Conservation (phyloP, 75 land plant genomes). For the Sequoia sempervirens region DNA sequence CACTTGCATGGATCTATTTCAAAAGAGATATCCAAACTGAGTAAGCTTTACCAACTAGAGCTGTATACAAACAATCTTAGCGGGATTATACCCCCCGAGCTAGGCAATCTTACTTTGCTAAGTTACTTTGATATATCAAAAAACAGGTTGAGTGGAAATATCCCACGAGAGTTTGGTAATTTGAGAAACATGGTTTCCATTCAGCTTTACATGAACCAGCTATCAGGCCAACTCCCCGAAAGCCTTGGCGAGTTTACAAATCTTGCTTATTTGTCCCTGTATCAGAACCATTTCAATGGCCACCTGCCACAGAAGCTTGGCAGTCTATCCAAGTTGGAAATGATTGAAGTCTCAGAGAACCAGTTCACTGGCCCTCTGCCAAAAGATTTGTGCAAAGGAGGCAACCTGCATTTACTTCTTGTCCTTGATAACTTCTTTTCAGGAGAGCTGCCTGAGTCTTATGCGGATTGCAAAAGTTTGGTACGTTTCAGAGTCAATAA, state of each 20-base stretch:
- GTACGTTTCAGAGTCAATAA: constrained; percentile 52
- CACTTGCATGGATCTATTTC: constrained; percentile 51
- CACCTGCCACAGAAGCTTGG: constrained; percentile 59
- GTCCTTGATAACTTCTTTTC: constrained; percentile 45
- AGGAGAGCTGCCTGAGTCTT: constrained; percentile 47
- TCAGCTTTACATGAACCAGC: constrained; percentile 47
- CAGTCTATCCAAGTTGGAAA: constrained; percentile 29
- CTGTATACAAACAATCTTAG: constrained; percentile 48
- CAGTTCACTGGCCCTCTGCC: constrained; percentile 51
- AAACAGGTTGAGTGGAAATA: constrained; percentile 42
- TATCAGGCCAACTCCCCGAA: constrained; percentile 43
- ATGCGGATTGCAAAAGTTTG: constrained; percentile 37
- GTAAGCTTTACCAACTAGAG: constrained; percentile 46
- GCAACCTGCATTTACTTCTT: constrained; percentile 50
- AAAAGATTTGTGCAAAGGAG: constrained; percentile 43
- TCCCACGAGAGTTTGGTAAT: constrained; percentile 47
- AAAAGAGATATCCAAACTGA: constrained; percentile 42
- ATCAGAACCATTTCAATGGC: constrained; percentile 59
- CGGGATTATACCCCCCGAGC: constrained; percentile 64
- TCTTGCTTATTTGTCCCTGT: constrained; percentile 31
- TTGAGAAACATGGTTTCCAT: constrained; percentile 29
- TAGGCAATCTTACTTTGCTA: constrained; percentile 63
- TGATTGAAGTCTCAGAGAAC: constrained; percentile 72
- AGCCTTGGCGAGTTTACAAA: constrained; percentile 20
- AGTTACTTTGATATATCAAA: constrained; percentile 54